Base-by-base conservation (phyloP, 768 basidiomycete species). In the Gloeophyllum trabeum region DNA sequence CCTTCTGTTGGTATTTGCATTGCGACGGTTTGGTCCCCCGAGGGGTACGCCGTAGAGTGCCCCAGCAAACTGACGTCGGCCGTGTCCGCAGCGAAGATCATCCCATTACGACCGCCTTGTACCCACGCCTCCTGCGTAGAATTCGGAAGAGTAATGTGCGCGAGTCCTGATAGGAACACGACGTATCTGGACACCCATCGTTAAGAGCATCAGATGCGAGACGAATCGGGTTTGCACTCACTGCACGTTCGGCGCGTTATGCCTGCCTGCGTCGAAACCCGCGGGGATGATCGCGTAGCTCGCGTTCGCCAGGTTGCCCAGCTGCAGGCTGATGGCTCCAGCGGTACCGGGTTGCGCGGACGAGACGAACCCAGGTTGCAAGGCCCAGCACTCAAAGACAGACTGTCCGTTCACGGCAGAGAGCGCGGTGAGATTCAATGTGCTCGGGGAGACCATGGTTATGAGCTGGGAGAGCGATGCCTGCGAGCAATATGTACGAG, bases 201-300 rank as follows among this genome's bases (percentile, higher is more conserved):
- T 10, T 40, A 4, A 20, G 13, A 18, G 43, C 38, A 39, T 36
- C 21, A 14, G 21, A 21, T 35, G 32, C 5, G 35, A 26, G 28
- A 4, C 16, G 4, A 21, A 14, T 21, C 18, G 32, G 4, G 5
- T 7, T 32, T 24, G 26, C 10, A 48, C 55, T 35, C 35, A 56
- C 55, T 56, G 55, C 5, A 62, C 54, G 44, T 72, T 70, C 6
- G 72, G 64, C 1, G 72, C 70, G n/a, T 68, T 72, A 48, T 73
- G 71, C 5, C 71, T 66, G 24, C 75, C 73, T 6, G 69, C 66
- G 46, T 73, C 68, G 14, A 73, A 75, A 16, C 67, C 48, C 0
- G 73, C 69, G 2, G 73, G 55, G 35, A 56, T 20, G 19, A 56
- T 48, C 4, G 55, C 46, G 45, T 49, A 54, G 18, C 48, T 55